Conservation (phyloP, 305 asterid genomes). For the Fraxinus platypoda region DNA sequence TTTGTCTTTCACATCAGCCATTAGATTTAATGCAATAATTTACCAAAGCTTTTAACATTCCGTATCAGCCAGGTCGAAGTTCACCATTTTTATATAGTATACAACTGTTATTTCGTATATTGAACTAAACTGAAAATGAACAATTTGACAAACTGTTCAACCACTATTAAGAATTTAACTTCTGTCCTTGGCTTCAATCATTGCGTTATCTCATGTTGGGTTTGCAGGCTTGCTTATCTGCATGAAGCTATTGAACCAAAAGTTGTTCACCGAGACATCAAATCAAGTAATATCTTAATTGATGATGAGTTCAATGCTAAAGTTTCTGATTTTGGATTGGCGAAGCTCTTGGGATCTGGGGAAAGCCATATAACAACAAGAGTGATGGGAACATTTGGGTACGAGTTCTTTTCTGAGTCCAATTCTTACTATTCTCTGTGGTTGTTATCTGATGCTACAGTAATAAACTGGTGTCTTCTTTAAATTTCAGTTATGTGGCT, state of each 20-base stretch:
- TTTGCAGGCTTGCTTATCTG: slow-evolving; percentile 87
- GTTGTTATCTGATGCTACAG: background rate
- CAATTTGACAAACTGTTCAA: background rate
- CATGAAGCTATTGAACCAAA: slow-evolving; percentile 98
- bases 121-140: background rate
- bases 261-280: slow-evolving; percentile 94
- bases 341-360: slow-evolving; percentile 88
- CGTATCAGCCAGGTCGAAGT: background rate
- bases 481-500: slow-evolving; percentile 78
- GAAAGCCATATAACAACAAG: slow-evolving; percentile 97
- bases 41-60: background rate
- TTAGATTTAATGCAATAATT: background rate
- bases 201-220: background rate
- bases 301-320: slow-evolving; percentile 78
- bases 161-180: background rate
- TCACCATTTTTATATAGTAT: background rate
- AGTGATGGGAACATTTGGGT: slow-evolving; percentile 99
- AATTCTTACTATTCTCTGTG: background rate
- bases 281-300: slow-evolving; percentile 94
- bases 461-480: slow-evolving; percentile 6
- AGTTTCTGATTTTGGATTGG: slow-evolving; percentile 97
- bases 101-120: slow-evolving; percentile 2
- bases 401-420: slow-evolving; percentile 19
- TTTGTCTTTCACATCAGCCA: background rate
- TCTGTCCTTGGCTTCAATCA: background rate